Conservation (phyloP, 2,329 filamentous ascomycete genomes). For the Elsinoe arachidis region DNA sequence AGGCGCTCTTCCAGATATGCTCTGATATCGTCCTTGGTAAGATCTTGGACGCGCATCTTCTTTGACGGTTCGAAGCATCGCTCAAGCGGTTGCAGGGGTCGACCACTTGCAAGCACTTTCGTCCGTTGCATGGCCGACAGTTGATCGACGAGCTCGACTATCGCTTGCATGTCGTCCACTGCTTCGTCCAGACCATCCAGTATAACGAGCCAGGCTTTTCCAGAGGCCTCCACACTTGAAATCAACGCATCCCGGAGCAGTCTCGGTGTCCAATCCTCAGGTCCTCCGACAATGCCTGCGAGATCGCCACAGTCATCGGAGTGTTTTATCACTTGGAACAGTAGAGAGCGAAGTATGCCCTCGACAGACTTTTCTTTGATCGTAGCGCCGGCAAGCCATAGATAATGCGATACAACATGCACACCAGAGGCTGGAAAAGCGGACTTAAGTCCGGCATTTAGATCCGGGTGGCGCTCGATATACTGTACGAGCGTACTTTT, state of each 20-base stretch:
- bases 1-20: background rate
- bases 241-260: background rate
- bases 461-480: background rate
- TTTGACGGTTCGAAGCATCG: background rate
- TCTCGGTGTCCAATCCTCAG: background rate
- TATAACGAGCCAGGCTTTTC: background rate
- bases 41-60: background rate
- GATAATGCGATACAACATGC: background rate
- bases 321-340: background rate
- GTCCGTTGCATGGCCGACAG: background rate
- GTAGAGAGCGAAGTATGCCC: background rate
- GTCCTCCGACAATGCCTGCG: background rate
- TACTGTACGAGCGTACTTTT: background rate
- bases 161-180: background rate
- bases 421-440: background rate
- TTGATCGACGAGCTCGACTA: background rate
- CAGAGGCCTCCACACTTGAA: background rate
- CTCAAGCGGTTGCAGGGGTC: background rate
- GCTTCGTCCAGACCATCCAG: background rate
- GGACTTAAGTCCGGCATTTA: background rate
- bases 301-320: background rate
- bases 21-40: background rate
- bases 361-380: background rate
- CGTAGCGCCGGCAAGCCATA: background rate
- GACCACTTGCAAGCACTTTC: background rate